These are phyloP conservation scores for Geosmithia flava DNA, from an alignment of 2,329 filamentous ascomycete genomes.

Conservation along the genomic window DNA sequence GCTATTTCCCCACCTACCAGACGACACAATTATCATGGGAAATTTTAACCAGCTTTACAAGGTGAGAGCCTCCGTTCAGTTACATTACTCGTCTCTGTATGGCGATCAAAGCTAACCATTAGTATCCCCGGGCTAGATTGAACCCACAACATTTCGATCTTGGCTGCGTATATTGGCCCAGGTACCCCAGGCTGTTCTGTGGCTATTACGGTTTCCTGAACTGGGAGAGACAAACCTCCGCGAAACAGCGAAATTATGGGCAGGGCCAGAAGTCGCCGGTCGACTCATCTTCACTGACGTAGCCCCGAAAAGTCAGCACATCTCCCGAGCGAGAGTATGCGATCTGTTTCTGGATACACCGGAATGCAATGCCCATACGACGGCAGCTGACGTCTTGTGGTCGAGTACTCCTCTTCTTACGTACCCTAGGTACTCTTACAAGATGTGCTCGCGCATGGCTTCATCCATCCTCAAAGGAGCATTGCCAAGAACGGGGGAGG, in stretches of 20 bases:
- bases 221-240: conserved; percentile 78
- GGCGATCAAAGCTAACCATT: background rate
- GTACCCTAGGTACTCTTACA: conserved; percentile 82
- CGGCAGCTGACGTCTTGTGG: conserved; percentile 92
- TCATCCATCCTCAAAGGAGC: conserved; percentile 88
- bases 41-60: conserved; percentile 99
- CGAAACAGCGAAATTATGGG: conserved; percentile 72
- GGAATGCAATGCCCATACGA: conserved; percentile 97
- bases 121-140: conserved; percentile 50
- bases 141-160: conserved; percentile 88
- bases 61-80: conserved; percentile 33
- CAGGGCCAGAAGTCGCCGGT: conserved; percentile 69
- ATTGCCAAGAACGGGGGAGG: conserved; percentile 59
- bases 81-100: background rate
- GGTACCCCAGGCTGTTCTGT: conserved; percentile 80
- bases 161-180: conserved; percentile 85
- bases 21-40: conserved; percentile 81
- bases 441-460: conserved; percentile 98
- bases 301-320: conserved; percentile 88
- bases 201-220: conserved; percentile 94
- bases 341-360: conserved; percentile 95
- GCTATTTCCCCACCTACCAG: conserved; percentile 69
- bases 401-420: conserved; percentile 89
- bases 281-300: conserved; percentile 94
- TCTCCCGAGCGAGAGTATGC: conserved; percentile 79